phyloP scores from a whole-genome alignment of 1,284 basidiomycete species.

The Puccinia triticina region DNA sequence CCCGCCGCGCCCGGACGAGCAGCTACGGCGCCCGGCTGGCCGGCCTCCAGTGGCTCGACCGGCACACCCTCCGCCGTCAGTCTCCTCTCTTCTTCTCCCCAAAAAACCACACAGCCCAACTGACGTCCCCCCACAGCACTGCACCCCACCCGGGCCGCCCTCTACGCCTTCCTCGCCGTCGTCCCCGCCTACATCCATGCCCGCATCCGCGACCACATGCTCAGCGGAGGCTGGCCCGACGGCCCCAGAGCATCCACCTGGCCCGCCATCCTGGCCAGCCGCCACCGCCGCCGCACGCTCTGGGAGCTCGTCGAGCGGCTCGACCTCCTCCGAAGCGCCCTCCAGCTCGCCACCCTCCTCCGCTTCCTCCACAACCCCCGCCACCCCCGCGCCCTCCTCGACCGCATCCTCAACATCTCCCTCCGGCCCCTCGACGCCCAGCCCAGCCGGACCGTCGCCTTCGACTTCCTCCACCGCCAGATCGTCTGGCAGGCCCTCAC shows the following conservation, averaged over 20 bases:
- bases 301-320: background rate
- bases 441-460: slow-evolving; percentile 79
- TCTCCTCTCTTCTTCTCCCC: background rate
- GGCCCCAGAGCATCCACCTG: background rate
- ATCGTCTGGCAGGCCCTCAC: slow-evolving; percentile 99
- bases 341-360: slow-evolving; percentile 10
- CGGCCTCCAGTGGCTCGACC: background rate
- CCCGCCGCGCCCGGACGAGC: background rate
- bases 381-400: slow-evolving; percentile 81
- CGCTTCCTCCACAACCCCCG: slow-evolving; percentile 62
- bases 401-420: slow-evolving; percentile 77
- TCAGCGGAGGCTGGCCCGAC: slow-evolving; percentile 20
- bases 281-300: slow-evolving; percentile 71
- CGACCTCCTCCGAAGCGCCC: too few relatives aligned
- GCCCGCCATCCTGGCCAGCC: slow-evolving; percentile 65
- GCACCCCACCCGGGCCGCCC: slow-evolving; percentile 54
- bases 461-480: slow-evolving; percentile 98
- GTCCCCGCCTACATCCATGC: slow-evolving; percentile 76
- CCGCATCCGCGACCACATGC: slow-evolving; percentile 72
- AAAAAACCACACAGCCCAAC: too few relatives aligned
- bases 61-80: background rate
- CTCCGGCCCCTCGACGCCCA: slow-evolving; percentile 75
- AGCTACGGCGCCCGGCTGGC: background rate
- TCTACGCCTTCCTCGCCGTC: slow-evolving; percentile 76
- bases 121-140: slow-evolving; percentile 21